These are phyloP conservation scores for Coemansia sp. DNA, from an alignment of 192 early-diverging fungal genomes.

Conservation along the genomic window DNA sequence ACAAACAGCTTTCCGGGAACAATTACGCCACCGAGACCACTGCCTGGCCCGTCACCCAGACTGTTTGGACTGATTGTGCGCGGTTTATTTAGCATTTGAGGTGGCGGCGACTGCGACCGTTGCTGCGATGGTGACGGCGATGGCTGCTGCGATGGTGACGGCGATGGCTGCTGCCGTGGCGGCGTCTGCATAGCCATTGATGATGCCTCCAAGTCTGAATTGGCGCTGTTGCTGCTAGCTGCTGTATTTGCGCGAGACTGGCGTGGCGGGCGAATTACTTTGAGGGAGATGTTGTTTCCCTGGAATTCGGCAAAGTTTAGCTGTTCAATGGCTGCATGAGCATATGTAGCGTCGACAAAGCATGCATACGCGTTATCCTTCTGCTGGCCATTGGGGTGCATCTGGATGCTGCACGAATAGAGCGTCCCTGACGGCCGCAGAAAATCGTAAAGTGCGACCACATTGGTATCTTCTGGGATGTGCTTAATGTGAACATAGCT, in stretches of 20 bases:
- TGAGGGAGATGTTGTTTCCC: constrained; percentile 40
- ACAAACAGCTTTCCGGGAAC: constrained; percentile 57
- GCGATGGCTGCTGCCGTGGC: constrained; percentile 1
- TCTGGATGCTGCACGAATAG: constrained; percentile 47
- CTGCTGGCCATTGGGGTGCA: constrained; percentile 14
- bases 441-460: constrained; percentile 41
- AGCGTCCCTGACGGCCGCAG: constrained; percentile 50
- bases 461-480: constrained; percentile 47
- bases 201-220: background rate
- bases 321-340: constrained; percentile 44
- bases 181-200: background rate
- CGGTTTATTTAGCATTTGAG: constrained; percentile 10
- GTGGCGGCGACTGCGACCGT: background rate
- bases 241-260: constrained; percentile 17
- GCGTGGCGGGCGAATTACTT: constrained; percentile 25
- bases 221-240: constrained; percentile 8
- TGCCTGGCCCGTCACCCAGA: constrained; percentile 18
- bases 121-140: background rate
- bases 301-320: constrained; percentile 49
- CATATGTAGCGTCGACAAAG: constrained; percentile 35
- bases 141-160: background rate
- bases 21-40: constrained; percentile 47
- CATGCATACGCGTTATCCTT: constrained; percentile 43
- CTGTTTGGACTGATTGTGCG: constrained; percentile 17
- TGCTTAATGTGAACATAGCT: constrained; percentile 49